These are phyloP conservation scores for Aspergillus quadrilineatus DNA, from an alignment of 2,329 filamentous ascomycete species.

Conservation along the genomic window DNA sequence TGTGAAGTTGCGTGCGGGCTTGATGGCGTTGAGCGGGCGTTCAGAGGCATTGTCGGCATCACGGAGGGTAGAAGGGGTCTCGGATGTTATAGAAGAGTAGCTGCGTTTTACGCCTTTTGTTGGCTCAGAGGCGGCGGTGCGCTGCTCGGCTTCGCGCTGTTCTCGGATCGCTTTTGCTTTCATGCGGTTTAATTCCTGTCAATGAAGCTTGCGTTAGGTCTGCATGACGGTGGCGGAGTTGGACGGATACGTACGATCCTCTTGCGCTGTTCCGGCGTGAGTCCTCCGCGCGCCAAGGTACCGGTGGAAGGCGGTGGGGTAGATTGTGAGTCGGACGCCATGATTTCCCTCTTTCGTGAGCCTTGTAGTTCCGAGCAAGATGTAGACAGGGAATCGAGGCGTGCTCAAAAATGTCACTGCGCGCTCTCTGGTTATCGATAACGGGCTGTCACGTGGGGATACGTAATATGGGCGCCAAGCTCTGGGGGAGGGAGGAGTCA, in stretches of 20 bases:
- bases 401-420: background rate
- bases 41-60: slow-evolving; percentile 50
- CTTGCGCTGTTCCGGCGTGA: slow-evolving; percentile 40
- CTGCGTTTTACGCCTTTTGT: slow-evolving; percentile 67
- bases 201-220: slow-evolving; percentile 9
- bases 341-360: background rate
- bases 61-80: slow-evolving; percentile 60
- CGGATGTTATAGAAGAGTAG: slow-evolving; percentile 61
- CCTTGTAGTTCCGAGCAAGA: background rate
- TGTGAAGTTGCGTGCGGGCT: slow-evolving; percentile 80
- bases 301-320: background rate
- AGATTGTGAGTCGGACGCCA: background rate
- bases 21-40: slow-evolving; percentile 54
- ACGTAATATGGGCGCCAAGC: too few species aligned
- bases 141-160: slow-evolving; percentile 65
- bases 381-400: background rate
- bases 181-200: slow-evolving; percentile 79
- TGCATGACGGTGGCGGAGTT: background rate
- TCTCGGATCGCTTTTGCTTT: slow-evolving; percentile 84
- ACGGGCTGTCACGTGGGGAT: too few species aligned
- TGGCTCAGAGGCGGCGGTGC: slow-evolving; percentile 39
- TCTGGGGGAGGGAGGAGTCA: too few species aligned
- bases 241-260: slow-evolving; percentile 48
- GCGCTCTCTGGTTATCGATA: too few species aligned
- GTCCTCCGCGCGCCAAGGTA: background rate